These are phyloP conservation scores for Fusarium tupiense DNA, from an alignment of 2,329 filamentous ascomycete species.

Conservation along the genomic window DNA sequence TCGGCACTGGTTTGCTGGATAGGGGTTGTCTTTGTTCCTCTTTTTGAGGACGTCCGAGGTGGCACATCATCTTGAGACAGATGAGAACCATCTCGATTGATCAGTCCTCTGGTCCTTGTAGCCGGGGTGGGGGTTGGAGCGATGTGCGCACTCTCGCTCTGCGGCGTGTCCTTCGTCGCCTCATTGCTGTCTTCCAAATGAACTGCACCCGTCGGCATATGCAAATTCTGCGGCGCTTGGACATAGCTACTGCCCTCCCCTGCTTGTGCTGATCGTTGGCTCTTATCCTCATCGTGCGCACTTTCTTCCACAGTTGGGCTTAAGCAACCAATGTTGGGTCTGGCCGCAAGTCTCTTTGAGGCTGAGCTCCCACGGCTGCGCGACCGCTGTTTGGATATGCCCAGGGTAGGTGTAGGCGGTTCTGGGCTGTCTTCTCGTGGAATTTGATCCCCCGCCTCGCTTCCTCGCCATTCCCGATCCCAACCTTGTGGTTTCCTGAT, in stretches of 20 bases:
- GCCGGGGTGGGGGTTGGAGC: not conserved
- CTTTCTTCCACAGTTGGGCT: slow-evolving; percentile 49
- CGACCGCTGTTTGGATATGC: slow-evolving; percentile 36
- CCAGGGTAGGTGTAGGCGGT: slow-evolving; percentile 49
- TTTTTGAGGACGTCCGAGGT: slow-evolving; percentile 44
- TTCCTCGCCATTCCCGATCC: slow-evolving; percentile 38
- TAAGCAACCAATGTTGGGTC: slow-evolving; percentile 40
- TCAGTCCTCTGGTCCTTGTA: not conserved
- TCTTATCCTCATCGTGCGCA: slow-evolving; percentile 17
- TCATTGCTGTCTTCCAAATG: not conserved
- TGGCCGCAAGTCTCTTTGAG: slow-evolving; percentile 36
- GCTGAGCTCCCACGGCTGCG: slow-evolving; percentile 31
- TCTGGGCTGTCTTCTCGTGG: slow-evolving; percentile 46
- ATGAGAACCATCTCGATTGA: slow-evolving; percentile 8
- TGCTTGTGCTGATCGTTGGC: not conserved
- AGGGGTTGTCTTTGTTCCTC: not conserved
- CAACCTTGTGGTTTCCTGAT: slow-evolving; percentile 51
- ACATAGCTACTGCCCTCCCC: not conserved
- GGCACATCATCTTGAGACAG: slow-evolving; percentile 40
- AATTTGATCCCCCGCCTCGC: slow-evolving; percentile 13
- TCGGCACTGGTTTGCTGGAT: not conserved
- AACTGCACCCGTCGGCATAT: not conserved
- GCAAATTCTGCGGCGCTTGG: not conserved
- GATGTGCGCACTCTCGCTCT: not conserved
- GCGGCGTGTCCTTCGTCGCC: not conserved